Base-by-base conservation (phyloP, 495 filamentous ascomycete genomes). In the Immersiella caudata region DNA sequence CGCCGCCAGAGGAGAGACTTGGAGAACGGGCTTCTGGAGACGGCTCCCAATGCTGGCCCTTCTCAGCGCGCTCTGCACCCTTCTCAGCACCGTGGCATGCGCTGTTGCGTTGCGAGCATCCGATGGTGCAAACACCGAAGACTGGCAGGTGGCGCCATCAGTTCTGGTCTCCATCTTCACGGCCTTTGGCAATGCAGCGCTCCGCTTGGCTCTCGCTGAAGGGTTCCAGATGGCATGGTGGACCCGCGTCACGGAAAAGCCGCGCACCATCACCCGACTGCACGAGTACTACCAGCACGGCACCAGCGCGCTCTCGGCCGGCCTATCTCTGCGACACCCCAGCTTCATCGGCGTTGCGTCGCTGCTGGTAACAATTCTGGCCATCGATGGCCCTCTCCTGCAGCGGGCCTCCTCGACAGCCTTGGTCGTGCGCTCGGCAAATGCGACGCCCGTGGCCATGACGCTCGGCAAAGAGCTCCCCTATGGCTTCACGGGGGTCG, bases 171-270 rank as follows among this genome's bases (percentile, higher is more conserved):
- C 33, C 33, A 62, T 62, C 8, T 11, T 62, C 59, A 62, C 59
- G 29, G 59, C 59, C 11, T 2, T 46, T 7, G 59, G 59, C n/a
- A 62, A 62, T 26, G 35, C 59, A 1, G 46, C 20, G 20, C 59
- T 62, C 2, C 33, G 33, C 7, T 62, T 14, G 8, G 59, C 59
- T 12, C 29, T 62, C 33, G 29, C 29, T 7, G 33, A 62, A 11
- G 59, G 59, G 8, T 50, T 62, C 22, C 59, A 62, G 35, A 46
- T 62, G 29, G 59, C 59, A 14, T 62, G 59, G 59, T 62, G 59
- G 59, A 12, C 25, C 12, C 27, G 26, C 0, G 56, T 26, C 6
- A 59, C 26, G 0, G 18, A n/a, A 5, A 26, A 16, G 11, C 27
- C 56, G 3, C 24, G 26, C 27, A 36, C 56, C 0, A 14, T 59